Conservation (phyloP, 768 basidiomycete genomes). For the Leccinum incarnatum region DNA sequence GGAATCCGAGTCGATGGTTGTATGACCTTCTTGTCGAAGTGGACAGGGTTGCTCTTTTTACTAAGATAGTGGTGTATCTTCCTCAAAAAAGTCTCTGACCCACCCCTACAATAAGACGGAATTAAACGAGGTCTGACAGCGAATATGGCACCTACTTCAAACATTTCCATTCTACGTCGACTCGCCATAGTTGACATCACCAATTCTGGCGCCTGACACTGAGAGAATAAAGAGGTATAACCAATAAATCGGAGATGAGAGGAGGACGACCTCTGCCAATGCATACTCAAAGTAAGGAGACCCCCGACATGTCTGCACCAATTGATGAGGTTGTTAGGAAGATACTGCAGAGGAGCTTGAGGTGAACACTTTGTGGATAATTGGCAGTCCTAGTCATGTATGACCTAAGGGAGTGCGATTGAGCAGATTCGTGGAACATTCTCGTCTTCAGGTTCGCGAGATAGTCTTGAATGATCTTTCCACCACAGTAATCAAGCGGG, state of each 20-base stretch:
- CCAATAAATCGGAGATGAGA: too few species aligned
- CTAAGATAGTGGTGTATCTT: not conserved
- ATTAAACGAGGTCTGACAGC: not conserved
- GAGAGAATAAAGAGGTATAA: too few species aligned
- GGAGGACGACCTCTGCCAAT: too few species aligned
- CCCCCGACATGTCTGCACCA: constrained; percentile 11
- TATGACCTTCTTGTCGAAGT: too few species aligned
- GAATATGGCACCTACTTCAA: not conserved
- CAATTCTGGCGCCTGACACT: too few species aligned
- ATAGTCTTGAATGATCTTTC: constrained; percentile 12
- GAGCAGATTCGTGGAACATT: not conserved
- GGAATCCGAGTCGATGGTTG: too few species aligned
- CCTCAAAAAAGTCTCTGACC: not conserved
- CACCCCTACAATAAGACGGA: not conserved
- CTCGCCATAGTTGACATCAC: too few species aligned
- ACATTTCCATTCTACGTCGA: not conserved
- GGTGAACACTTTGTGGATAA: constrained; percentile 17
- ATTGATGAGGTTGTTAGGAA: constrained; percentile 26
- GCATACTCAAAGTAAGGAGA: not conserved
- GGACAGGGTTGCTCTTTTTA: too few species aligned
- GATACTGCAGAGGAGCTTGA: constrained; percentile 13
- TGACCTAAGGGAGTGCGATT: constrained; percentile 18
- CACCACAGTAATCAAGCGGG: constrained; percentile 8
- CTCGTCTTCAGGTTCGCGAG: constrained; percentile 2
- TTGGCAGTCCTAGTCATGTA: constrained; percentile 14